Percentiles rank a stretch among this genome's conserved stretches.
phyloP scores from a whole-genome alignment of 139 green algal genomes.

The Chara braunii region DNA sequence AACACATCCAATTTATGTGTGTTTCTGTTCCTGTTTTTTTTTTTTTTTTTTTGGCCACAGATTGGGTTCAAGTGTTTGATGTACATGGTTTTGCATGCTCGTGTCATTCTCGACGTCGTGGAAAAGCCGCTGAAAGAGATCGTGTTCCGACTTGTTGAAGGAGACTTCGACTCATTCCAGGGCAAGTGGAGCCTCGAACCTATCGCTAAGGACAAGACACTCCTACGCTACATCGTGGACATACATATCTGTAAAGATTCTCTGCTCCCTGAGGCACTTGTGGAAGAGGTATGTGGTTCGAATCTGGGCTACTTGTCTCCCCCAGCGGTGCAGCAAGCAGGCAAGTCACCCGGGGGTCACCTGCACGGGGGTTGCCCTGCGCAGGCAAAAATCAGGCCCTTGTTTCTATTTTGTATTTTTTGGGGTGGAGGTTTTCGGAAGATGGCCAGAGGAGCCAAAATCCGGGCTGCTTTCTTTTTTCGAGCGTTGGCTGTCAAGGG shows the following conservation, averaged over 20 bases:
- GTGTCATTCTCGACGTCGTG: not conserved
- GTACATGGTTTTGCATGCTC: constrained; percentile 12
- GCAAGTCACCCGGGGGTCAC: too few relatives aligned
- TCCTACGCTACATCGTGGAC: constrained; percentile 11
- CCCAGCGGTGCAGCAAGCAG: too few relatives aligned
- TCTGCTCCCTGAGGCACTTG: constrained; percentile 3
- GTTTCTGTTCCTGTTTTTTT: too few relatives aligned
- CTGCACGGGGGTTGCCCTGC: too few relatives aligned
- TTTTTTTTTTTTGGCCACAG: too few relatives aligned
- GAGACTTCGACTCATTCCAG: constrained; percentile 16
- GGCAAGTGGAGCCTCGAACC: constrained; percentile 6
- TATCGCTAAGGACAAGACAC: not conserved
- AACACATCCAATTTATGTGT: not conserved
- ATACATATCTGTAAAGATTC: not conserved
- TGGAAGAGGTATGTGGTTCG: constrained; percentile 16
- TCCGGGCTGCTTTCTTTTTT: too few relatives aligned
- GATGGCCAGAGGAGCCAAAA: too few relatives aligned
- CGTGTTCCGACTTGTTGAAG: constrained; percentile 6
- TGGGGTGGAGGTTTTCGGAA: too few relatives aligned
- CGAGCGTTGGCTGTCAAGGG: too few relatives aligned
- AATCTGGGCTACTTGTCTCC: too few relatives aligned
- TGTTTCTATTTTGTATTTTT: too few relatives aligned
- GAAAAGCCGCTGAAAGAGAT: constrained; percentile 3
- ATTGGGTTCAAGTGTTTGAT: not conserved
- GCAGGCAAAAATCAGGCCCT: too few relatives aligned